Percentiles rank a stretch among this genome's conserved stretches.
These are phyloP conservation scores for Ophiostoma tasmaniense DNA, from an alignment of 2,329 filamentous ascomycete species.

Conservation along the genomic window DNA sequence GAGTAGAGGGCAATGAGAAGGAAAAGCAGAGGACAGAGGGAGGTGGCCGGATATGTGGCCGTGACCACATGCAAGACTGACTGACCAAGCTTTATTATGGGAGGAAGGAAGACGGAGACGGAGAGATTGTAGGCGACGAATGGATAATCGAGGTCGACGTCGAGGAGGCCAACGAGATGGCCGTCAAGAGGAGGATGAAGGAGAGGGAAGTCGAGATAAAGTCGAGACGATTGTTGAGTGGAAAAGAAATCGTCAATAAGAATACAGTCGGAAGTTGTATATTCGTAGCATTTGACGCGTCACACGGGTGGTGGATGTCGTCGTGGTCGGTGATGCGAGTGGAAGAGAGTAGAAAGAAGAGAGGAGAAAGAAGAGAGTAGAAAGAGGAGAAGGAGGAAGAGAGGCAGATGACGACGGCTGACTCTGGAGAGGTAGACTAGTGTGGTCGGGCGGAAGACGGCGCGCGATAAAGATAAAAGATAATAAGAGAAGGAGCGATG, in stretches of 20 bases:
- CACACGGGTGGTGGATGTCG: background rate
- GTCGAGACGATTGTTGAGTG: background rate
- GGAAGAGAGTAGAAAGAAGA: background rate
- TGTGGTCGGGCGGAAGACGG: background rate
- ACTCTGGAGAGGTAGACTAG: background rate
- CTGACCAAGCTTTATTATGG: background rate
- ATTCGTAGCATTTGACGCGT: background rate
- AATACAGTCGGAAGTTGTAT: background rate
- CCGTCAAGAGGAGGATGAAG: background rate
- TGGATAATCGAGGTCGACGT: background rate
- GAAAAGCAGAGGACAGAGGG: background rate
- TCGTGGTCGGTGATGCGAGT: background rate
- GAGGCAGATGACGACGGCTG: background rate
- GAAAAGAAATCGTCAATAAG: background rate
- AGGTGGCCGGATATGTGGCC: background rate
- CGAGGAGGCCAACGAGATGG: background rate
- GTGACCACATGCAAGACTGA: background rate
- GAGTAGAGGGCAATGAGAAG: background rate
- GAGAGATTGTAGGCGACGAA: background rate
- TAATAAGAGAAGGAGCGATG: background rate
- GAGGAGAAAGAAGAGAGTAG: background rate
- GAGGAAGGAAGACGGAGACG: background rate
- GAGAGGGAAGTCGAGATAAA: background rate
- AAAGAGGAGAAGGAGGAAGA: background rate
- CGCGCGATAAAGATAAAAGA: conserved; percentile 4